Evolutionary conservation across 495 filamentous ascomycete species (phyloP), one percentile per base, ranked within the genome.

Genomic region (Pyrenula aspistea): DNA sequence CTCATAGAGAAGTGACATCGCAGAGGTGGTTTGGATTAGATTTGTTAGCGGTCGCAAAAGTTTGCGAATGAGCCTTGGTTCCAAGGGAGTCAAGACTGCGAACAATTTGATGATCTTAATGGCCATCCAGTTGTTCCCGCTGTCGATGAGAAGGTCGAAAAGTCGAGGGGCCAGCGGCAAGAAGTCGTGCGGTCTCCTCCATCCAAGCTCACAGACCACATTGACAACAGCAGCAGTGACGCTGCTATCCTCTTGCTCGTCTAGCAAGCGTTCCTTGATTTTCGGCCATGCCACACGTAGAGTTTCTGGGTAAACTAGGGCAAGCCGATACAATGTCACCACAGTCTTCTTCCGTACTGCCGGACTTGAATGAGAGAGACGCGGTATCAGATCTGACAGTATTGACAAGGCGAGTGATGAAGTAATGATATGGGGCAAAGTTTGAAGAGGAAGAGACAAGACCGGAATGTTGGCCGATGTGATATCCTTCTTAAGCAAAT

Each of bases 61-160:
- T 67, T 98, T 98, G 56, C 87, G 87, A 21, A 94, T 83, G 11
- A 98, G 72, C 31, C 93, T 83, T 10, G 93, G 93, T 67, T 98
- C 93, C 8, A 98, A 71, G 0, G 93, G 93, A 2, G 90, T 97
- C 60, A 98, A 76, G 15, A 87, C 95, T 42, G 93, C 91, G 78
- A 98, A 98, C 88, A 98, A 79, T 68, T 98, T 98, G 65, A 98
- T 98, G 55, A 97, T 81, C 63, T 98, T 98, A 65, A 98, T 97
- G 25, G 90, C 91, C 92, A 98, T 97, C 93, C 93, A 98, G 71
- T 98, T 98, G 67, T 98, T 97, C 3, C 86, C 87, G 25, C 89
- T 82, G 54, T 92, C 87, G n/a, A 95, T 91, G 10, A 98, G 73
- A 11, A 98, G 74, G 55, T 94, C 89, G 60, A 97, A 98, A 25